Base-by-base conservation (phyloP, 1,284 basidiomycete species). In the Malassezia yamatoensis region DNA sequence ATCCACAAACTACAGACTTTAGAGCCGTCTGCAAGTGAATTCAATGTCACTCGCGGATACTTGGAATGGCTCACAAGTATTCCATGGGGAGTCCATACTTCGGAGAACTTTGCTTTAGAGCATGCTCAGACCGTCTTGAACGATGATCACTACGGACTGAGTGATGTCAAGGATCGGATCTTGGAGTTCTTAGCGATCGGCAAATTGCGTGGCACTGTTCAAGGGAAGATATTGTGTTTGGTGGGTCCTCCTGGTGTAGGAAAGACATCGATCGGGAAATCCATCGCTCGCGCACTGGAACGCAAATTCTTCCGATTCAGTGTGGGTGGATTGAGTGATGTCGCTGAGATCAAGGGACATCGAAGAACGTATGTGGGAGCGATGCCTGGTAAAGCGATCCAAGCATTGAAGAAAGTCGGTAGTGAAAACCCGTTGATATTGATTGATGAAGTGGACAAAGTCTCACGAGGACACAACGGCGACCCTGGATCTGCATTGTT, bases 331-430 rank as follows among this genome's bases (percentile, higher is more conserved):
- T 77, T 99, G 68, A 90, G 89, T 54, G 93, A 98, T 72, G 91
- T 96, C 0, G 94, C 93, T 52, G 94, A 98, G 81, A 96, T 99
- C 76, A 98, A 98, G 78, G 94, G 94, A 3, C 93, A 99, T 75
- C 80, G 94, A 67, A 79, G 94, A 71, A 99, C 93, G 18, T 98
- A 96, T 73, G 90, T 96, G 54, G 91, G 87, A 3, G 57, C 51
- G 37, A 83, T 98, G 66, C 93, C 93, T 0, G 91, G 93, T 49
- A 98, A 98, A 80, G 91, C 96, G 54, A 93, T 96, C 54, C 91
- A 96, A 76, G 93, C 93, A 1, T 77, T 98, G 58, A 96, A 96
- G 78, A 86, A 93, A 61, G 90, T 96, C 13, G 89, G 89, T 34
- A 93, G 89, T 4, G 91, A 96, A 78, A 99, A 99, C 75, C 93